Percentiles rank a stretch among this genome's conserved stretches.
These are phyloP conservation scores for Ceratobasidium sp. DNA, from an alignment of 1,284 basidiomycete species.

Conservation along the genomic window DNA sequence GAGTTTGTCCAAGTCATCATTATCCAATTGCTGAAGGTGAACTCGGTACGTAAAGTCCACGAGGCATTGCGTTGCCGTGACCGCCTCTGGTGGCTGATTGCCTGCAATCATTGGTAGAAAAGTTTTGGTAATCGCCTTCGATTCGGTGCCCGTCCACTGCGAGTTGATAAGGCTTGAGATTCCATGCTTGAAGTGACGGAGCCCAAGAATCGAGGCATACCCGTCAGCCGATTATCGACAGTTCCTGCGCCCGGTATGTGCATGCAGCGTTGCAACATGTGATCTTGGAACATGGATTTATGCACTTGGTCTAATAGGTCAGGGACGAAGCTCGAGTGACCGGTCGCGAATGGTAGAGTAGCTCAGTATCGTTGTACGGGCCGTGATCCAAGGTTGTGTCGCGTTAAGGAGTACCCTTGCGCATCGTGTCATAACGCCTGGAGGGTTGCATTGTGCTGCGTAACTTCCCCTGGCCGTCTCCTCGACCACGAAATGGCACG, in stretches of 20 bases:
- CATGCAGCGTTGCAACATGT: slow-evolving; percentile 50
- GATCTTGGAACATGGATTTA: slow-evolving; percentile 54
- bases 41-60: slow-evolving; percentile 57
- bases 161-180: slow-evolving; percentile 19
- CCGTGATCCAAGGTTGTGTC: background rate
- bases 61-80: slow-evolving; percentile 50
- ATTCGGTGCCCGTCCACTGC: slow-evolving; percentile 46
- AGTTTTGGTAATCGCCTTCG: slow-evolving; percentile 17
- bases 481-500: background rate
- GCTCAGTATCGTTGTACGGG: slow-evolving; percentile 52
- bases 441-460: background rate
- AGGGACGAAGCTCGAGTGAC: slow-evolving; percentile 52
- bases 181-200: slow-evolving; percentile 38
- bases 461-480: background rate
- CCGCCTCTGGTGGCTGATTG: slow-evolving; percentile 2
- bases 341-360: slow-evolving; percentile 24
- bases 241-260: slow-evolving; percentile 15
- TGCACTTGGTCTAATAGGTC: slow-evolving; percentile 56
- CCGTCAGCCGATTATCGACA: slow-evolving; percentile 38
- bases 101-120: slow-evolving; percentile 30
- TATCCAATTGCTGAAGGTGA: slow-evolving; percentile 3
- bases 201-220: slow-evolving; percentile 14
- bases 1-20: slow-evolving; percentile 37
- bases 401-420: background rate
- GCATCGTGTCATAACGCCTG: background rate